Percentiles rank a stretch among this genome's conserved stretches.
Evolutionary conservation across 202 grass and related monocot species (phyloP).

Genomic region (Panicum virgatum): DNA sequence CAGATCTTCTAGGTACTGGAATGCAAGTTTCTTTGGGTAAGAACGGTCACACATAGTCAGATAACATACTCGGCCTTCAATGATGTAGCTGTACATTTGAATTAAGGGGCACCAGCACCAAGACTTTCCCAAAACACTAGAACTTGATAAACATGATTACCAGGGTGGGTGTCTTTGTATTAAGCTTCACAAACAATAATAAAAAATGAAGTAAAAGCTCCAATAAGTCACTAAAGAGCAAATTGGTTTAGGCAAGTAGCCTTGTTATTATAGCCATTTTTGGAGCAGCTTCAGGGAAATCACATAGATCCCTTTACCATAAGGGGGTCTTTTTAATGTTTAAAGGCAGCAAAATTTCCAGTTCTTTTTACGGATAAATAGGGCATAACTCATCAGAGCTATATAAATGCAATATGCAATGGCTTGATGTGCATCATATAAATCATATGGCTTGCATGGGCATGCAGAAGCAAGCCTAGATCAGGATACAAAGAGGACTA

Average conservation of each 20-base stretch:
- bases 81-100: conserved; percentile 67
- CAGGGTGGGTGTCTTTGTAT: background rate
- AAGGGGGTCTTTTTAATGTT: background rate
- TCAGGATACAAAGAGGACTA: conserved; percentile 10
- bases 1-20: conserved; percentile 87
- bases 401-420: background rate
- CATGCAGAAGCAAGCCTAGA: background rate
- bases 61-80: conserved; percentile 91
- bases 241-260: background rate
- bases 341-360: background rate
- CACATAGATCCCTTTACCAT: background rate
- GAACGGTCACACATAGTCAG: conserved; percentile 93
- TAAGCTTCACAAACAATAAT: background rate
- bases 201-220: background rate
- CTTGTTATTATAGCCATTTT: conserved; percentile 1
- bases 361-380: background rate
- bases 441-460: background rate
- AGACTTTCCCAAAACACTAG: conserved; percentile 4
- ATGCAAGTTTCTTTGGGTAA: conserved; percentile 93
- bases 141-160: background rate
- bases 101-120: conserved; percentile 55
- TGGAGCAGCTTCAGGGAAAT: background rate
- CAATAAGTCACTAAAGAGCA: background rate
- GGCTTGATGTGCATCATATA: background rate
- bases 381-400: background rate